These are phyloP conservation scores for Elaeis oleifera DNA, from an alignment of 202 grass and related monocot genomes.

Conservation along the genomic window DNA sequence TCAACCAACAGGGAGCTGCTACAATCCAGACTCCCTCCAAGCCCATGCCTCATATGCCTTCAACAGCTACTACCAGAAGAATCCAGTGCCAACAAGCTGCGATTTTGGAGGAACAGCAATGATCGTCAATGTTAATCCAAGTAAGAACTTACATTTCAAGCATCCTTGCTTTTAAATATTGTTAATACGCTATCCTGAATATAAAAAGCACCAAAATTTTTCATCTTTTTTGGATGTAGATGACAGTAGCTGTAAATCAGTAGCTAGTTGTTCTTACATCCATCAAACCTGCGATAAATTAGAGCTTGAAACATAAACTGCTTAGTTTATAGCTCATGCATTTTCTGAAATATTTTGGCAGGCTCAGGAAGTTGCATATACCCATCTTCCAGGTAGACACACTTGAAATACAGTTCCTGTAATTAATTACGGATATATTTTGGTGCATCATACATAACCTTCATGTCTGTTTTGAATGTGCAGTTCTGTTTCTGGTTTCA, in stretches of 20 bases:
- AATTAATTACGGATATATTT: not conserved
- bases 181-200: no score
- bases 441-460: not conserved
- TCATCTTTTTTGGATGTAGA: no score
- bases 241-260: no score
- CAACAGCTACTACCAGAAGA: constrained; percentile 89
- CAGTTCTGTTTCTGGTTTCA: constrained; percentile 37
- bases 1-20: constrained; percentile 77
- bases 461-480: constrained; percentile 3
- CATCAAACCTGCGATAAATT: no score
- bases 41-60: constrained; percentile 91
- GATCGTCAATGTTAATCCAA: constrained; percentile 80
- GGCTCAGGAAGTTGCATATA: constrained; percentile 56
- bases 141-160: constrained; percentile 25
- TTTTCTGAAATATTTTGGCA: constrained; percentile 7
- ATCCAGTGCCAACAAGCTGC: constrained; percentile 78
- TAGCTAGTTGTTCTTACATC: no score
- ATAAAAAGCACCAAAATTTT: no score
- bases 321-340: no score
- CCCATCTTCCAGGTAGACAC: constrained; percentile 48
- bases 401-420: no score
- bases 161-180: no score
- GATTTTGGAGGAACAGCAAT: constrained; percentile 83
- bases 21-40: constrained; percentile 71
- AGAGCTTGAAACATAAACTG: no score